Conservation (phyloP, 805 yeast genomes). For the Yarrowia sp. region DNA sequence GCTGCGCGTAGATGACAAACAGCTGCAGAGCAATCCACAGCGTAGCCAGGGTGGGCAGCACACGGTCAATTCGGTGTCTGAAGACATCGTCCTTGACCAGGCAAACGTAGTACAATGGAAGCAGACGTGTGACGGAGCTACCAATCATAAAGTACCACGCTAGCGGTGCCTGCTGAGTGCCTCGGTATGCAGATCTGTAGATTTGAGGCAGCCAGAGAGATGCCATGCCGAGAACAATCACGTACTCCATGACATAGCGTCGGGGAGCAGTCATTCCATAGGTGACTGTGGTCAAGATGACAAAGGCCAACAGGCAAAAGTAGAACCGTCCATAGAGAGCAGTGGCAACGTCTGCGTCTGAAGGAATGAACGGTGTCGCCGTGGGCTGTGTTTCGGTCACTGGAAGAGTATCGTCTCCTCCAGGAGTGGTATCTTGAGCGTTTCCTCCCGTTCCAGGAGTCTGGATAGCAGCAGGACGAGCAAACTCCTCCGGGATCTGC, state of each 20-base stretch:
- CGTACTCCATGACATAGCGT: slow-evolving; percentile 64
- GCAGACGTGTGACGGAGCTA: slow-evolving; percentile 64
- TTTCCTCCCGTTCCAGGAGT: not conserved
- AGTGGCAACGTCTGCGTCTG: slow-evolving; percentile 64
- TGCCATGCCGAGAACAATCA: slow-evolving; percentile 59
- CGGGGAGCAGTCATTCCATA: slow-evolving; percentile 66
- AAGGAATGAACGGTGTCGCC: slow-evolving; percentile 40
- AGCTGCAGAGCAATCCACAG: slow-evolving; percentile 75
- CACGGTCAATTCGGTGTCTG: slow-evolving; percentile 66
- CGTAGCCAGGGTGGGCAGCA: slow-evolving; percentile 43
- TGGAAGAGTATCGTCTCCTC: slow-evolving; percentile 34
- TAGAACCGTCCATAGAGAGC: slow-evolving; percentile 64
- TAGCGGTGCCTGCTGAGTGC: slow-evolving; percentile 65
- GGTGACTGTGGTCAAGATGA: slow-evolving; percentile 65
- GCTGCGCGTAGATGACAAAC: slow-evolving; percentile 64
- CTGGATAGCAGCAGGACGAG: slow-evolving; percentile 50
- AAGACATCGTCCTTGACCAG: slow-evolving; percentile 61
- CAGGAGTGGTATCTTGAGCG: slow-evolving; percentile 31
- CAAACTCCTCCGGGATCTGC: slow-evolving; percentile 55
- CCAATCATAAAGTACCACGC: slow-evolving; percentile 79
- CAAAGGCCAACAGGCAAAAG: slow-evolving; percentile 59
- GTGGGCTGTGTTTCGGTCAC: slow-evolving; percentile 44
- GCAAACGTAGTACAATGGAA: slow-evolving; percentile 72
- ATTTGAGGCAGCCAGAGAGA: slow-evolving; percentile 92
- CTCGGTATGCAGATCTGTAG: slow-evolving; percentile 74